phyloP scores from a whole-genome alignment of 495 filamentous ascomycete genomes.

The Rhizodiscina lignyota region DNA sequence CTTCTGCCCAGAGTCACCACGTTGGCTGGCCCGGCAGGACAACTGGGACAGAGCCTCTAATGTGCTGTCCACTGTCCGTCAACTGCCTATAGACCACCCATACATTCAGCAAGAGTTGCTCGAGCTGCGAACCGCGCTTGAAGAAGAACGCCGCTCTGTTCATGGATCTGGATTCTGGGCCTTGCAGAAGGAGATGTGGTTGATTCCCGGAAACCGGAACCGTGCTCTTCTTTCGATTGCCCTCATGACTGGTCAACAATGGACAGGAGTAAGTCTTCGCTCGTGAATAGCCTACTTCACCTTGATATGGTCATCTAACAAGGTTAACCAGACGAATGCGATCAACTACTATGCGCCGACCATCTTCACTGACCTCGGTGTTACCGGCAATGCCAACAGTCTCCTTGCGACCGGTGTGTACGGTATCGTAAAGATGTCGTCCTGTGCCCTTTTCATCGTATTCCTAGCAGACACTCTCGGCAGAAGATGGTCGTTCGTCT shows the following conservation, averaged over 20 bases:
- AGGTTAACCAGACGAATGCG: too few species aligned
- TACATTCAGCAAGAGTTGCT: conserved; percentile 50
- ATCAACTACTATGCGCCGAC: conserved; percentile 56
- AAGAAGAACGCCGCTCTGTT: conserved; percentile 46
- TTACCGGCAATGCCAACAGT: conserved; percentile 6
- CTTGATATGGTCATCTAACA: too few species aligned
- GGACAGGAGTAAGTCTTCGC: too few species aligned
- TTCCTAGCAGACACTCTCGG: conserved; percentile 12
- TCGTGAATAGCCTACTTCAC: too few species aligned
- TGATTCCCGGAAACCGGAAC: conserved; percentile 46
- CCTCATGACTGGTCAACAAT: too few species aligned
- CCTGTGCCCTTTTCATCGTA: conserved; percentile 17
- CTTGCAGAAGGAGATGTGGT: conserved; percentile 56
- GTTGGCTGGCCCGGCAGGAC: conserved; percentile 52
- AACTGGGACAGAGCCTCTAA: conserved; percentile 50
- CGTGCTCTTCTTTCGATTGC: conserved; percentile 39
- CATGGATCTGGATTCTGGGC: conserved; percentile 45
- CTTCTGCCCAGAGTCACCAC: conserved; percentile 50
- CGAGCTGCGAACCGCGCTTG: conserved; percentile 51
- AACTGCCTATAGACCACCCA: conserved; percentile 34
- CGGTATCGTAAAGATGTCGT: conserved; percentile 15
- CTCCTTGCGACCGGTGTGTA: conserved; percentile 16
- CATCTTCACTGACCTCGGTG: conserved; percentile 27
- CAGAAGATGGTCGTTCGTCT: conserved; percentile 3
- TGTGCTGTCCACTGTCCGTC: conserved; percentile 37